phyloP scores from a whole-genome alignment of 305 asterid genomes.

The Solanum hybrid region DNA sequence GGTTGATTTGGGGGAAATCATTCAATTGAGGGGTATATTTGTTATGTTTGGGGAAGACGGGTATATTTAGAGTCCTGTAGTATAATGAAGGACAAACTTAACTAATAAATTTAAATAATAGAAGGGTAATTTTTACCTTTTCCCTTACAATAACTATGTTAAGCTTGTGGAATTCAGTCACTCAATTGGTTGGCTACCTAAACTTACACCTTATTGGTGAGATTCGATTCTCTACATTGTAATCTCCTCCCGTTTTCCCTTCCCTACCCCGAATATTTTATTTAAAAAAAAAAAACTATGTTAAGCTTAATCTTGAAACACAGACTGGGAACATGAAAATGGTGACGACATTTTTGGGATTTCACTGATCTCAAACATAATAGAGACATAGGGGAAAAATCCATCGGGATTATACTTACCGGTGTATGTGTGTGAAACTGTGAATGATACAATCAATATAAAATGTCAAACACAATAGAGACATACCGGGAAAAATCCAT shows the following conservation, averaged over 20 bases:
- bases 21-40: neutral
- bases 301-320: neutral
- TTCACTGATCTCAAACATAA: neutral
- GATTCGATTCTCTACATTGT: too few species aligned
- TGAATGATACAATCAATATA: too few species aligned
- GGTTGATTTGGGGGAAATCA: neutral
- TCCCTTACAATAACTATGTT: neutral
- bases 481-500: too few species aligned
- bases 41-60: neutral
- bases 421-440: too few species aligned
- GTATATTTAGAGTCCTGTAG: too few species aligned
- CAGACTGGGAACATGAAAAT: neutral
- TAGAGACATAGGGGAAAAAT: neutral
- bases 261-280: too few species aligned
- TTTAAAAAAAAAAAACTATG: too few species aligned
- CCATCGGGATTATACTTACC: neutral
- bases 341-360: neutral
- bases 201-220: too few species aligned
- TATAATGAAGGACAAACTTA: too few species aligned
- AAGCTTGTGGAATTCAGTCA: neutral
- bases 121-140: neutral
- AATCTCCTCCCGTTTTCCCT: too few species aligned
- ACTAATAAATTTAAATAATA: too few species aligned
- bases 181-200: rapidly evolving
- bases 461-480: too few species aligned